These are phyloP conservation scores for Rhododendron ferrugineum DNA, from an alignment of 148 eudicot genomes.

Conservation along the genomic window DNA sequence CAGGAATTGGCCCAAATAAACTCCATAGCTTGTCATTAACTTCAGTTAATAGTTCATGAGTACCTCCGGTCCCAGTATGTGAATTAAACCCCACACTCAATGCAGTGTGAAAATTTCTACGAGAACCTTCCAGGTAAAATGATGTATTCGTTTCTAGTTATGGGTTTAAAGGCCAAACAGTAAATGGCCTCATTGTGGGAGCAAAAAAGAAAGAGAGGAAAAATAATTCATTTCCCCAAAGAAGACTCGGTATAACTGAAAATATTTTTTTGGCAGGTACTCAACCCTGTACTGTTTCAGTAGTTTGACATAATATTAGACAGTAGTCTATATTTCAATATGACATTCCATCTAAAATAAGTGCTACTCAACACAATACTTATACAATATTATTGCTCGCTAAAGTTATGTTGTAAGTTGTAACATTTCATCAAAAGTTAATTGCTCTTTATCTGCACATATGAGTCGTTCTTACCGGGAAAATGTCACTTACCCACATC, in stretches of 20 bases:
- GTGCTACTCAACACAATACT: neutral
- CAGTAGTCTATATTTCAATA: neutral
- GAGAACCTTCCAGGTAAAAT: neutral
- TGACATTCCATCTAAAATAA: neutral
- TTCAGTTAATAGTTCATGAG: neutral
- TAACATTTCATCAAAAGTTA: neutral
- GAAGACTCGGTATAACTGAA: neutral
- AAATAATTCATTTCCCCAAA: neutral
- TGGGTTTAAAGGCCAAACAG: neutral
- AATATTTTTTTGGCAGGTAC: neutral
- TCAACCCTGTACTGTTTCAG: neutral
- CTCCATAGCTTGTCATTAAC: neutral
- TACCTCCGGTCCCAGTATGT: neutral
- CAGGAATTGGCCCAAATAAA: neutral
- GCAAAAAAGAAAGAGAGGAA: neutral
- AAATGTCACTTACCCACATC: neutral
- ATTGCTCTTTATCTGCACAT: neutral
- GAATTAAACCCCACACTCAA: neutral
- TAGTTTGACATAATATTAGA: neutral
- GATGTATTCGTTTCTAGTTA: neutral
- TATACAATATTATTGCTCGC: neutral
- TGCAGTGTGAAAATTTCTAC: neutral
- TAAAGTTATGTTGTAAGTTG: neutral
- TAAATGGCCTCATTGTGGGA: neutral
- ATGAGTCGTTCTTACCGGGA: neutral